Conservation (phyloP, 163 green algal species). For the Prototheca stagnorum region DNA sequence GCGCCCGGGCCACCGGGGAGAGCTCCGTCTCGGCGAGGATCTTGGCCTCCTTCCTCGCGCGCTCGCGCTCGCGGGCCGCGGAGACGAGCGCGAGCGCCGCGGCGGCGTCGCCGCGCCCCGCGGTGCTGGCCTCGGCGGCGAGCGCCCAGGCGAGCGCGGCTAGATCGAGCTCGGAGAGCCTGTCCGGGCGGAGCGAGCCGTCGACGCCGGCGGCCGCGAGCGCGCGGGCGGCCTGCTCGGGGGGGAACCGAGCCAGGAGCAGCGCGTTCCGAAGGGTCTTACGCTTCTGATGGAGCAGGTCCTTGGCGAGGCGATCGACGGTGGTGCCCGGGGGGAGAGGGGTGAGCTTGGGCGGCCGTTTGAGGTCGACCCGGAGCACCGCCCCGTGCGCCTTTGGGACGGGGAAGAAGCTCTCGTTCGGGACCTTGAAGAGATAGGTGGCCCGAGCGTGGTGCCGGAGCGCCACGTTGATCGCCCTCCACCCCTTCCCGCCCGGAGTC, state of each 20-base stretch:
- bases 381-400: slow-evolving; percentile 65
- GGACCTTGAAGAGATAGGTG: slow-evolving; percentile 41
- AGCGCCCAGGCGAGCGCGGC: slow-evolving; percentile 22
- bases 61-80: no score
- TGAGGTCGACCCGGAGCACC: slow-evolving; percentile 54
- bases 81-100: no score
- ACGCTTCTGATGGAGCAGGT: slow-evolving; percentile 52
- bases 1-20: no score
- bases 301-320: slow-evolving; percentile 23
- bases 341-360: slow-evolving; percentile 15
- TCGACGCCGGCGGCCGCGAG: slow-evolving; percentile 19
- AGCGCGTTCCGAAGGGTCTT: slow-evolving; percentile 78
- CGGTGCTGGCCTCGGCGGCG: background rate
- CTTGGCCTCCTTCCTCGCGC: no score
- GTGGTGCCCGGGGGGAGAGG: slow-evolving; percentile 11
- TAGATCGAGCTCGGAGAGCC: slow-evolving; percentile 33
- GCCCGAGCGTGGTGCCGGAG: slow-evolving; percentile 10
- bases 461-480: slow-evolving; percentile 23
- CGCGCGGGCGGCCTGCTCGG: slow-evolving; percentile 18
- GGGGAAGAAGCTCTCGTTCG: slow-evolving; percentile 56
- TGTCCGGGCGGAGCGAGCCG: slow-evolving; percentile 30
- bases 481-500: slow-evolving; percentile 9
- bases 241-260: slow-evolving; percentile 23
- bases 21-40: no score
- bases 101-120: no score